Evolutionary conservation across 1,139 yeast species (phyloP), one percentile per base, ranked within the genome.

Genomic region (Geotrichum restrictum): DNA sequence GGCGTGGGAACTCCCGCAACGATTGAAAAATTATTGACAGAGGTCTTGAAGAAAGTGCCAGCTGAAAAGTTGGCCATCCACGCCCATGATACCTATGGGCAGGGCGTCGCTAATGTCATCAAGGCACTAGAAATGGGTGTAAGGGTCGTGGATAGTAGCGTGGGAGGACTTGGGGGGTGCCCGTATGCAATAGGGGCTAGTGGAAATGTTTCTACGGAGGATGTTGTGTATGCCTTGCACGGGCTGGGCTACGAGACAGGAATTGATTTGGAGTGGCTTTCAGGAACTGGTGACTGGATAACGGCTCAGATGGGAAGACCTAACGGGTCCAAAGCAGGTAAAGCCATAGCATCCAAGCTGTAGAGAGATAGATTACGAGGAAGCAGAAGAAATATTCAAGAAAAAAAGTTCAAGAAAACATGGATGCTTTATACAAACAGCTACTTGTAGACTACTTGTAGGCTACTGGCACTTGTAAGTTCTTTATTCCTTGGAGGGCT

Each of bases 151-250:
- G 72, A 69, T 53, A 55, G 67, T 33, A 63, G 68, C 22, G 69
- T 68, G 0, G 70, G 63, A 13, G 72, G 72, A 1, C 65, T 69
- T 1, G 72, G 72, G 19, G 72, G 72, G n/a, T 69, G 72, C 51
- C 72, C 72, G 3, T 69, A 66, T 49, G 71, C 72, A 27, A 67
- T 65, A 52, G 72, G 72, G 2, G 71, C 72, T 5, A 64, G 69
- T 18, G 72, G 72, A 18, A 69, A 69, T 48, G 70, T 69, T 2
- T 61, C 70, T 3, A 67, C 71, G 2, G 72, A 69, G 46, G 72
- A 69, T 48, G 65, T 69, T 1, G 69, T 67, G 14, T 69, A 69
- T 51, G 64, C 69, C n/a, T 59, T 69, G n/a, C 64, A 67, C 37
- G 69, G 68, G 1, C 56, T 64, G n/a, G 71, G 72, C 7, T 62